Conservation (phyloP, 495 filamentous ascomycete species). For the Aspergillus heteromorphus region DNA sequence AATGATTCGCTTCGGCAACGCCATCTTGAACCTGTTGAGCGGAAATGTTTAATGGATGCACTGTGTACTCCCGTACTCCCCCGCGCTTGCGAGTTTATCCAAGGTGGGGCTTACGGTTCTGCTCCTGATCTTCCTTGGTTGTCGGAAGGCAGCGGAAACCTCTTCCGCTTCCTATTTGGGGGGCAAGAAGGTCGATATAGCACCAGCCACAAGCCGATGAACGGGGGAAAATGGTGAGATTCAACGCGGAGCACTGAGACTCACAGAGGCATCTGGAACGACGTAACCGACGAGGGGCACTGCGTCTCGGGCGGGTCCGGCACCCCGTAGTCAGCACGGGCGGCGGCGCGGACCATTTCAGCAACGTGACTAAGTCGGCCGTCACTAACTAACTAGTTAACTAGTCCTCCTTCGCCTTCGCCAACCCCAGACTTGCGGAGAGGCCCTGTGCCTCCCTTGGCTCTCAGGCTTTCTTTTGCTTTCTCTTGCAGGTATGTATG, state of each 20-base stretch:
- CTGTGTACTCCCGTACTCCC: neutral
- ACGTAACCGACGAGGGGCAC: slow-evolving; percentile 33
- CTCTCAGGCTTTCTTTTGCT: neutral
- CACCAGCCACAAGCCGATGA: neutral
- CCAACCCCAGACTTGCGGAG: neutral
- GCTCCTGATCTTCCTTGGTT: neutral
- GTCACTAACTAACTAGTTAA: too few relatives aligned
- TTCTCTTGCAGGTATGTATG: neutral
- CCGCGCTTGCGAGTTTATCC: neutral
- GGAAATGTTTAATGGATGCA: neutral
- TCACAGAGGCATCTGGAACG: slow-evolving; percentile 8
- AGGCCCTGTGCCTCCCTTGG: neutral
- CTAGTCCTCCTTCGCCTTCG: too few relatives aligned
- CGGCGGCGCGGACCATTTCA: neutral
- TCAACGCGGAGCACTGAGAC: neutral
- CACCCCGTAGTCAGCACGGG: slow-evolving; percentile 16
- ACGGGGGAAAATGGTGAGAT: neutral
- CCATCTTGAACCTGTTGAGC: slow-evolving; percentile 42
- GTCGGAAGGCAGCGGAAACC: neutral
- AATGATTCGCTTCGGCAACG: slow-evolving; percentile 90
- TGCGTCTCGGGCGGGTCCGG: slow-evolving; percentile 20
- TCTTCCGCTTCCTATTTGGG: neutral
- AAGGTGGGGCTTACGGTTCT: slow-evolving; percentile 7
- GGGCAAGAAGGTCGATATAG: neutral
- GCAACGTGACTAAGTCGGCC: too few relatives aligned